These are phyloP conservation scores for Gymnopilus junonius DNA, from an alignment of 768 basidiomycete species.

Conservation along the genomic window DNA sequence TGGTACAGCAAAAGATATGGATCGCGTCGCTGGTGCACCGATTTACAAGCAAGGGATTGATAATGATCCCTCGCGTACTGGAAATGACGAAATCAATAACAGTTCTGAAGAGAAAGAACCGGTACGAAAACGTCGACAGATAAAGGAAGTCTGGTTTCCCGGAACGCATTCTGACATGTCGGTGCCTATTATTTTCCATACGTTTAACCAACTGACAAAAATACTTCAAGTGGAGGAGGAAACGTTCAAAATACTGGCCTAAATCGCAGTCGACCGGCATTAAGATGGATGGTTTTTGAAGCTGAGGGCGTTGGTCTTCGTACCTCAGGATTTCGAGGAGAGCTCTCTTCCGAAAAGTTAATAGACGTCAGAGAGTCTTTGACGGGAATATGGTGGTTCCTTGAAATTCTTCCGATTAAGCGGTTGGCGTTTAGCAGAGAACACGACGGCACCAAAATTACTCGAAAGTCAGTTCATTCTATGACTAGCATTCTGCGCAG, in stretches of 20 bases:
- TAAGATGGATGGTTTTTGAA: slow-evolving; percentile 30
- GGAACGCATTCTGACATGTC: slow-evolving; percentile 35
- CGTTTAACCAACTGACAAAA: background rate
- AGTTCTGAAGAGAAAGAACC: background rate
- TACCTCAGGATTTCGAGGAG: slow-evolving; percentile 5
- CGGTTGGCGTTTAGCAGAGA: slow-evolving; percentile 2
- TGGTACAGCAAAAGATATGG: too few species aligned
- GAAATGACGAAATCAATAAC: too few species aligned
- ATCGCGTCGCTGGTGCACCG: too few species aligned
- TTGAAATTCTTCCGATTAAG: slow-evolving; percentile 14
- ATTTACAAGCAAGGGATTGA: too few species aligned
- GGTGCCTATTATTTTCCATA: background rate
- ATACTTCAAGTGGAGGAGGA: slow-evolving; percentile 16
- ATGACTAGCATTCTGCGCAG: background rate
- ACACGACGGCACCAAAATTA: slow-evolving; percentile 1
- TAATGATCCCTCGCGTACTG: too few species aligned
- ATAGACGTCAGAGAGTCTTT: slow-evolving; percentile 21
- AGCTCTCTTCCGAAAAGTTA: background rate
- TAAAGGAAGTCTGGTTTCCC: slow-evolving; percentile 34
- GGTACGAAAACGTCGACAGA: background rate
- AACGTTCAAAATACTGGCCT: slow-evolving; percentile 17
- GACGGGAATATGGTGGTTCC: slow-evolving; percentile 14
- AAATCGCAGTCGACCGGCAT: too few species aligned
- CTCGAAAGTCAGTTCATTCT: background rate
- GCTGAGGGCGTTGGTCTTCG: slow-evolving; percentile 20